These are phyloP conservation scores for Cryptosporidium sp. DNA, from an alignment of 169 alveolate genomes.

Conservation along the genomic window DNA sequence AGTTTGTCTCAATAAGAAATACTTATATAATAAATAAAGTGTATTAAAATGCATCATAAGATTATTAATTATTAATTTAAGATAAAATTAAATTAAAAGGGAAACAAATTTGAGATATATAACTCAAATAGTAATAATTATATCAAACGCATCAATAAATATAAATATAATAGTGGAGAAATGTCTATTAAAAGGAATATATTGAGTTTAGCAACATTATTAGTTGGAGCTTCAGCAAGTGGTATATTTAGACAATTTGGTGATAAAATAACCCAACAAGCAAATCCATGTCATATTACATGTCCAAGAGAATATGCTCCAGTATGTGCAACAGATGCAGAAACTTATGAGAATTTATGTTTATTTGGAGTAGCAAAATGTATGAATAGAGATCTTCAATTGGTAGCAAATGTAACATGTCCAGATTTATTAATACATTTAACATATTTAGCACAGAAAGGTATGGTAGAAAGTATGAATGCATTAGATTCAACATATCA, in stretches of 20 bases:
- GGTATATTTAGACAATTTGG: constrained; percentile 62
- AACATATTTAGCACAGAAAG: constrained; percentile 39
- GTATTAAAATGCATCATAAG: constrained; percentile 11
- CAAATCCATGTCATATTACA: constrained; percentile 72
- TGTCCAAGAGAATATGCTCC: constrained; percentile 76
- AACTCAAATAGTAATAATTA: not conserved
- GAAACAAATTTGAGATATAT: not conserved
- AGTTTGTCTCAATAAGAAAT: constrained; percentile 48
- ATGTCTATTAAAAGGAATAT: constrained; percentile 8
- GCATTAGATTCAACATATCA: constrained; percentile 39
- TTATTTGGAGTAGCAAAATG: constrained; percentile 70
- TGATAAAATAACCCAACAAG: not conserved
- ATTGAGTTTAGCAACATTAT: constrained; percentile 43
- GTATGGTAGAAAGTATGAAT: constrained; percentile 36
- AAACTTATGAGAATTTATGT: constrained; percentile 54
- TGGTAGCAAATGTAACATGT: constrained; percentile 73
- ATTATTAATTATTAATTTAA: constrained; percentile 42
- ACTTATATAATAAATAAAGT: constrained; percentile 5
- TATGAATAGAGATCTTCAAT: constrained; percentile 51
- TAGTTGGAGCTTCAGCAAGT: constrained; percentile 69
- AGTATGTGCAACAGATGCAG: constrained; percentile 76
- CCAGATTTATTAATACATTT: constrained; percentile 57
- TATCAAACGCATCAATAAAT: too few species aligned
- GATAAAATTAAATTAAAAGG: constrained; percentile 20
- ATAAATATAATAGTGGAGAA: not conserved